A percentile compares a stretch with the other conserved stretches of the same genome.
Evolutionary conservation across 306 rosid species (phyloP).

Genomic region (Casuarina equisetifolia): DNA sequence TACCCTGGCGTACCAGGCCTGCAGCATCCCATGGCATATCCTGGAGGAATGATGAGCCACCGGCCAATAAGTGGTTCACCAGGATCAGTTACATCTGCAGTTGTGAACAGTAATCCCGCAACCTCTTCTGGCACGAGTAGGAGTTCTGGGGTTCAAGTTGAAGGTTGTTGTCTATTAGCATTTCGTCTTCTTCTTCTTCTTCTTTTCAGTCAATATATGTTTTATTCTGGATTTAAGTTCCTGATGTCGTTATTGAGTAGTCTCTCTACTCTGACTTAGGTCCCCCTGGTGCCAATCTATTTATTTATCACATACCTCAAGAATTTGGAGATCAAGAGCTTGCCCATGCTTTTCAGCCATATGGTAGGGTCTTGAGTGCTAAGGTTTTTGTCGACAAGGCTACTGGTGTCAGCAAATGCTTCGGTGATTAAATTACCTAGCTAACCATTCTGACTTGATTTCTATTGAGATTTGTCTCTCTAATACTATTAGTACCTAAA

Average conservation of each 20-base stretch:
- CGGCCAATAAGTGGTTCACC: constrained; percentile 70
- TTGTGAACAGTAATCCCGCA: constrained; percentile 50
- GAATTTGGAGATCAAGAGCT: constrained; percentile 93
- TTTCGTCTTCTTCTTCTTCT: neutral
- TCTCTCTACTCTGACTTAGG: constrained; percentile 55
- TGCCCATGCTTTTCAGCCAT: constrained; percentile 79
- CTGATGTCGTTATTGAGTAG: constrained; percentile 25
- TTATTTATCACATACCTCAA: constrained; percentile 99
- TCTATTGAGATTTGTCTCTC: constrained; percentile 26
- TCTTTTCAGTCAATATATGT: neutral
- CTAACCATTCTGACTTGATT: constrained; percentile 19
- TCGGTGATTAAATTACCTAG: constrained; percentile 58
- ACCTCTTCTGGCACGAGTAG: constrained; percentile 63
- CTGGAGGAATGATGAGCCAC: constrained; percentile 76
- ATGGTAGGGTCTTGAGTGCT: constrained; percentile 92
- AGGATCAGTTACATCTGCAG: constrained; percentile 63
- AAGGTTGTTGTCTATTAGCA: constrained; percentile 60
- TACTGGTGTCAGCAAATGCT: constrained; percentile 97
- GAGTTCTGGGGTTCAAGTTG: constrained; percentile 75
- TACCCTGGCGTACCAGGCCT: constrained; percentile 82
- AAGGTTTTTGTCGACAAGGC: constrained; percentile 98
- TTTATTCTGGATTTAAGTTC: neutral
- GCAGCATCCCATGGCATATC: constrained; percentile 83
- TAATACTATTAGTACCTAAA: constrained; percentile 36
- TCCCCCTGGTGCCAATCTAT: constrained; percentile 96